Base-by-base conservation (phyloP, 176 grass and related monocot genomes). In the Oryza meridionalis region DNA sequence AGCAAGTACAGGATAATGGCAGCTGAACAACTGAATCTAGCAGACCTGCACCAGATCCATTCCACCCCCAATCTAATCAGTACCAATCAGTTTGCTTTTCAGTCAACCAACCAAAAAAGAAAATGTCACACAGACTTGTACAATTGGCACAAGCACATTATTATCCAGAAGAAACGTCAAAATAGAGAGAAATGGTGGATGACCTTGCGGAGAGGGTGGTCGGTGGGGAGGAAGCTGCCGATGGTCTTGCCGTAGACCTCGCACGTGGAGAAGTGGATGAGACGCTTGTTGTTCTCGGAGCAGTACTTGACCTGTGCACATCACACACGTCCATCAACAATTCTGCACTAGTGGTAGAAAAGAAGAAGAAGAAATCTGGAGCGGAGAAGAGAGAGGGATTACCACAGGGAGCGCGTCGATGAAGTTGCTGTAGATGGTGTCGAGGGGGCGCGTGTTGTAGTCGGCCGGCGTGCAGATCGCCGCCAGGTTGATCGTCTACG, bases 391-490 rank as follows among this genome's bases (percentile, higher is more conserved):
- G 81, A n/a, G 77, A 32, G 42, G 70, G 16, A 49, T 40, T 86
- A 98, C 96, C 85, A 98, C 96, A 4, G 96, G 96, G 86, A 98
- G 92, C 2, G 96, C 91, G 72, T 98, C 96, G 68, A 98, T 93
- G 91, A 98, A 98, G 89, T 98, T 98, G 87, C 96, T 98, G 70
- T 92, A 98, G 80, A 98, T 98, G 45, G 96, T 98, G 76, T 98
- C 96, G 74, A 98, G 85, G 11, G 96, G 96, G 17, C 96, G 82
- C 38, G 96, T 98, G 85, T 98, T 98, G 91, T 98, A 98, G 82
- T 98, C 96, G 3, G 93, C 96, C 25, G 96, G 96, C 15, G 96
- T 95, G 88, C 96, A 98, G 87, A 98, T 98, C 19, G 93, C 96
- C 17, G 96, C 96, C 91, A 98, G 67, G 88, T 98, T 98, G 31